A percentile compares a stretch with the other conserved stretches of the same genome.
Evolutionary conservation across 2,329 filamentous ascomycete genomes (phyloP).

Genomic region (Stagonosporopsis cucurbitacearum): DNA sequence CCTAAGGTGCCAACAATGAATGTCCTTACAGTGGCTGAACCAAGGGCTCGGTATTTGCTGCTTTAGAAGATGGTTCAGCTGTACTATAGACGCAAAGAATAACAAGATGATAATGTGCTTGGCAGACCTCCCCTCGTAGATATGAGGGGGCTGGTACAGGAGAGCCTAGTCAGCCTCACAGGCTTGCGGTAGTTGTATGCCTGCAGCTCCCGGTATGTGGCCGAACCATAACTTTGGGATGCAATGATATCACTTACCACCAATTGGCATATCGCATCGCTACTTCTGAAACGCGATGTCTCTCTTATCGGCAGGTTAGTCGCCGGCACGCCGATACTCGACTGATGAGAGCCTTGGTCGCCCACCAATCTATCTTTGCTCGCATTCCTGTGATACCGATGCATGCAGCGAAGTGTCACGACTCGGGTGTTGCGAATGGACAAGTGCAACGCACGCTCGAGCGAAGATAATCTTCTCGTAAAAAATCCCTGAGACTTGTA

Average conservation of each 20-base stretch:
- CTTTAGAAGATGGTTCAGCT: neutral
- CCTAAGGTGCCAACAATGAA: conserved; percentile 3
- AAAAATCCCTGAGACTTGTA: neutral
- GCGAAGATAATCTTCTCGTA: no score
- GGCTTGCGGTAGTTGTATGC: neutral
- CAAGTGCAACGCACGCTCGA: neutral
- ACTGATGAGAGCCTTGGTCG: neutral
- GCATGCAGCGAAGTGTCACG: neutral
- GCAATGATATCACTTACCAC: conserved; percentile 8
- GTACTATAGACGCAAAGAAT: neutral
- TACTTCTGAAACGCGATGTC: conserved; percentile 10
- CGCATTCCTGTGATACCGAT: conserved; percentile 2
- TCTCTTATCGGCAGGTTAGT: conserved; percentile 7
- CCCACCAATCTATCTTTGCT: neutral
- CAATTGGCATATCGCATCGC: conserved; percentile 5
- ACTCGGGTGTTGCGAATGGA: neutral
- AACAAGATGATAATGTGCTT: neutral
- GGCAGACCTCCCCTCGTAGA: neutral
- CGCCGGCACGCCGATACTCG: conserved; percentile 2
- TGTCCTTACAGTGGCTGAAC: neutral
- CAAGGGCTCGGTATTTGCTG: neutral
- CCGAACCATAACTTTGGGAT: conserved; percentile 3
- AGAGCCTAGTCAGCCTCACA: neutral
- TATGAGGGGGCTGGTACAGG: neutral
- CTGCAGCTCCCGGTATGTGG: conserved; percentile 9